Conservation (phyloP, 1,284 basidiomycete genomes). For the Austroboletus rostrupii region DNA sequence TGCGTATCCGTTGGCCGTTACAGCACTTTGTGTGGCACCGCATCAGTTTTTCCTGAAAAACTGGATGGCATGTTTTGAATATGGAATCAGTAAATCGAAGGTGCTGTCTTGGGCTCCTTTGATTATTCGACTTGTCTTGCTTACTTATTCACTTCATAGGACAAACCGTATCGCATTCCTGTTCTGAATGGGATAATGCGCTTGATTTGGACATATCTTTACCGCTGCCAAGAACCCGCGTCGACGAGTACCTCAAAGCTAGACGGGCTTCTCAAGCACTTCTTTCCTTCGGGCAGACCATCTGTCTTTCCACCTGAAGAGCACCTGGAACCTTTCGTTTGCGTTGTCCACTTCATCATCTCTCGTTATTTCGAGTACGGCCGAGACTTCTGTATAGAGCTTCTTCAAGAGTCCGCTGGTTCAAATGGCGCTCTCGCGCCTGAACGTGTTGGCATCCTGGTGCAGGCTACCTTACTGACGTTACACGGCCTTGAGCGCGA, state of each 20-base stretch:
- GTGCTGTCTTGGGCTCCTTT: constrained; percentile 34
- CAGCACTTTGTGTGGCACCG: constrained; percentile 83
- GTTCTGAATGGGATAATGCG: constrained; percentile 84
- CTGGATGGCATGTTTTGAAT: constrained; percentile 74
- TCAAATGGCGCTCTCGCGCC: constrained; percentile 51
- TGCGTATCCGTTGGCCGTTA: constrained; percentile 84
- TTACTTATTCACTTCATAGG: constrained; percentile 44
- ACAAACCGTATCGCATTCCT: constrained; percentile 69
- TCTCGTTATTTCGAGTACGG: constrained; percentile 87
- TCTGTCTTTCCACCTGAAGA: constrained; percentile 70
- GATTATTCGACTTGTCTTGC: not conserved
- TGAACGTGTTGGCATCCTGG: constrained; percentile 72
- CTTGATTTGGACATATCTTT: constrained; percentile 91
- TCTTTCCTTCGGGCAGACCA: constrained; percentile 74
- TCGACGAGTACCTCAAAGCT: constrained; percentile 78
- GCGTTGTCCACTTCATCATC: constrained; percentile 80
- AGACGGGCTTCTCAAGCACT: constrained; percentile 72
- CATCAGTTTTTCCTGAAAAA: constrained; percentile 82
- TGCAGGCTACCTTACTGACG: constrained; percentile 77
- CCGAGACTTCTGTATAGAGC: constrained; percentile 74
- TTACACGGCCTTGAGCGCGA: constrained; percentile 73
- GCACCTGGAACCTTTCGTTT: constrained; percentile 73
- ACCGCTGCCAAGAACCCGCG: constrained; percentile 83
- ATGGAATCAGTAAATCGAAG: constrained; percentile 75
- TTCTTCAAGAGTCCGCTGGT: constrained; percentile 65